These are phyloP conservation scores for Epichloe bromicola DNA, from an alignment of 2,329 filamentous ascomycete genomes.

Conservation along the genomic window DNA sequence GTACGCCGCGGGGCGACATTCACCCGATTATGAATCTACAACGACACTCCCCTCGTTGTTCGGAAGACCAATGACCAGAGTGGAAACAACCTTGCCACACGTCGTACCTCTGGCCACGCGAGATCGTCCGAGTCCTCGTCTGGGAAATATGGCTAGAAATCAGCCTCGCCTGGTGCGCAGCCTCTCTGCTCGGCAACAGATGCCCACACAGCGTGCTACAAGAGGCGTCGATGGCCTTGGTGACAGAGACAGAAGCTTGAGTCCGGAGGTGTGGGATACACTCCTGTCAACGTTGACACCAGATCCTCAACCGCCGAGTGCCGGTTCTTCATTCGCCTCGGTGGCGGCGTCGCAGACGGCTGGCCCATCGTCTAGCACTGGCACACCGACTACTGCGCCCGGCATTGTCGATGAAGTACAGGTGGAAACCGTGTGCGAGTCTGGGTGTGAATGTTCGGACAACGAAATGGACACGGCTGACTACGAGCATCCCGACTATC, in stretches of 20 bases:
- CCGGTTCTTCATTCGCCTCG: constrained; percentile 71
- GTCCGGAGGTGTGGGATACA: constrained; percentile 68
- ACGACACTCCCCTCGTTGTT: background rate
- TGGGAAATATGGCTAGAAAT: background rate
- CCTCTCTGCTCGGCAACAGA: constrained; percentile 1
- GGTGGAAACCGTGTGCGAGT: constrained; percentile 34
- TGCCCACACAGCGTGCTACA: constrained; percentile 2
- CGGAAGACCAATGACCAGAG: background rate
- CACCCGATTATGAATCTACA: background rate
- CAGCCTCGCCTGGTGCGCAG: background rate
- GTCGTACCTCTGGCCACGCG: background rate
- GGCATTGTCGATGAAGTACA: constrained; percentile 22
- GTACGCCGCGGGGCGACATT: background rate
- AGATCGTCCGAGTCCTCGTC: background rate
- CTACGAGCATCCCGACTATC: constrained; percentile 17
- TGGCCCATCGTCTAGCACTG: constrained; percentile 32
- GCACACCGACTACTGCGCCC: constrained; percentile 22
- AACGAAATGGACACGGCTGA: constrained; percentile 41
- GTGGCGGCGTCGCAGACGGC: constrained; percentile 30
- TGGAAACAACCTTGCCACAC: background rate
- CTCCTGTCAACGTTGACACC: constrained; percentile 69
- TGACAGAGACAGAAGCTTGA: constrained; percentile 73
- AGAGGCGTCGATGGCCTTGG: constrained; percentile 56
- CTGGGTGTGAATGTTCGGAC: constrained; percentile 42
- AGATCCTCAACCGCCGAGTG: constrained; percentile 68